phyloP scores from a whole-genome alignment of 2,329 filamentous ascomycete species.

The Alternaria angustiovoidea region DNA sequence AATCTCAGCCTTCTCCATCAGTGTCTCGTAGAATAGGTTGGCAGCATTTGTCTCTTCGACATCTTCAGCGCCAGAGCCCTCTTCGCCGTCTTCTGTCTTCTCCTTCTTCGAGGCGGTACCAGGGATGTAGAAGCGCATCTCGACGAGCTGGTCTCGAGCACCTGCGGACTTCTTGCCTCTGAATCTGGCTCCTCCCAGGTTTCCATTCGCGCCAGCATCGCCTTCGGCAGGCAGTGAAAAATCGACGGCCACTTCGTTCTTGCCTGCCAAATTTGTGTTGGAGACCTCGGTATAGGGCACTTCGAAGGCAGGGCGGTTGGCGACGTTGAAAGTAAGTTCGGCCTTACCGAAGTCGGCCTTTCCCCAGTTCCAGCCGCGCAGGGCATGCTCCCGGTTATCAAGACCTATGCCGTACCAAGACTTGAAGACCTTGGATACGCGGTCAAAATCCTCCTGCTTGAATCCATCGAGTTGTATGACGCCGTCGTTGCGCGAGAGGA shows the following conservation, averaged over 20 bases:
- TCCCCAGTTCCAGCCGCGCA: slow-evolving; percentile 99
- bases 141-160: slow-evolving; percentile 89
- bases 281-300: slow-evolving; percentile 96
- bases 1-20: slow-evolving; percentile 99
- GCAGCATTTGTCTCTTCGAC: slow-evolving; percentile 91
- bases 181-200: slow-evolving; percentile 74
- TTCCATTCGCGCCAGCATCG: slow-evolving; percentile 76
- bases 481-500: slow-evolving; percentile 82
- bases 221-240: slow-evolving; percentile 80
- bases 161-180: slow-evolving; percentile 90
- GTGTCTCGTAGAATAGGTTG: slow-evolving; percentile 95
- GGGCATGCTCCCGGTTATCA: slow-evolving; percentile 90
- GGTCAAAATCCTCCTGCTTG: slow-evolving; percentile 91
- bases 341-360: slow-evolving; percentile 97
- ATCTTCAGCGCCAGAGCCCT: slow-evolving; percentile 60
- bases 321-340: slow-evolving; percentile 94
- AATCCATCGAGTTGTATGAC: slow-evolving; percentile 96
- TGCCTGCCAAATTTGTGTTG: slow-evolving; percentile 96
- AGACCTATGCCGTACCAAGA: slow-evolving; percentile 96
- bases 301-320: slow-evolving; percentile 95
- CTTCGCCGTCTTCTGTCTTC: slow-evolving; percentile 77
- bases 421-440: slow-evolving; percentile 91
- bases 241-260: slow-evolving; percentile 97
- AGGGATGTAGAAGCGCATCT: slow-evolving; percentile 99
- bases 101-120: slow-evolving; percentile 77